phyloP scores from a whole-genome alignment of 2,329 filamentous ascomycete genomes.

The Parastagonospora avenae region DNA sequence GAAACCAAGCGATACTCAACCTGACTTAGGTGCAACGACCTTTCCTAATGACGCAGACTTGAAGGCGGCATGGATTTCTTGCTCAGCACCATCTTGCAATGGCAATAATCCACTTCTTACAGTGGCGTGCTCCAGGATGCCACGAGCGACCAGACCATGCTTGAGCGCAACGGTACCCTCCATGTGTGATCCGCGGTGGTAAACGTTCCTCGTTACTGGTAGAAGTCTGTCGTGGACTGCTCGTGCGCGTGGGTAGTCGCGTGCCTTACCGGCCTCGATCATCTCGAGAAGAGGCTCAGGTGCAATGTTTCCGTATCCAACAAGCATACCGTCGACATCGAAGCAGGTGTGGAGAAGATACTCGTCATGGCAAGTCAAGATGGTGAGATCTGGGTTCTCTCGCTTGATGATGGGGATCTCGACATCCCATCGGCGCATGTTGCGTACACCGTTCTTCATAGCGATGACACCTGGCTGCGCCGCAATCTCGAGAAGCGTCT shows the following conservation, averaged over 20 bases:
- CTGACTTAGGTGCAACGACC: conserved; percentile 26
- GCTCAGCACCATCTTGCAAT: conserved; percentile 50
- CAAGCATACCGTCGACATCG: conserved; percentile 60
- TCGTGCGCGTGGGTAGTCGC: conserved; percentile 56
- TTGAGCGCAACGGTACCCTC: conserved; percentile 59
- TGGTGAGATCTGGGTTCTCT: conserved; percentile 56
- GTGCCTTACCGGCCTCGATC: conserved; percentile 57
- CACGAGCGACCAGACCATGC: conserved; percentile 58
- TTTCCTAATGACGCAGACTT: conserved; percentile 42
- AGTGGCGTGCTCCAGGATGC: conserved; percentile 57
- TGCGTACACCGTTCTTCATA: conserved; percentile 63
- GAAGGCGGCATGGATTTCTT: conserved; percentile 52
- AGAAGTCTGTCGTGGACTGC: conserved; percentile 58
- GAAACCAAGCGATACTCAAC: conserved; percentile 3
- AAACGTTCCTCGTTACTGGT: conserved; percentile 60
- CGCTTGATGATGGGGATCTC: conserved; percentile 60
- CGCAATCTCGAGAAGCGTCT: conserved; percentile 60
- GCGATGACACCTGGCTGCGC: conserved; percentile 60
- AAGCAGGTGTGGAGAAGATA: conserved; percentile 60
- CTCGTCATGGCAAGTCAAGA: conserved; percentile 60
- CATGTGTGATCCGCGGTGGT: conserved; percentile 62
- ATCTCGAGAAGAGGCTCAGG: conserved; percentile 57
- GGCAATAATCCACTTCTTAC: conserved; percentile 57
- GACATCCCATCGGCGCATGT: conserved; percentile 63
- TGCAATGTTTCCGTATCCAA: conserved; percentile 61